Conservation (phyloP, 2,329 filamentous ascomycete genomes). For the Esteya vermicola region DNA sequence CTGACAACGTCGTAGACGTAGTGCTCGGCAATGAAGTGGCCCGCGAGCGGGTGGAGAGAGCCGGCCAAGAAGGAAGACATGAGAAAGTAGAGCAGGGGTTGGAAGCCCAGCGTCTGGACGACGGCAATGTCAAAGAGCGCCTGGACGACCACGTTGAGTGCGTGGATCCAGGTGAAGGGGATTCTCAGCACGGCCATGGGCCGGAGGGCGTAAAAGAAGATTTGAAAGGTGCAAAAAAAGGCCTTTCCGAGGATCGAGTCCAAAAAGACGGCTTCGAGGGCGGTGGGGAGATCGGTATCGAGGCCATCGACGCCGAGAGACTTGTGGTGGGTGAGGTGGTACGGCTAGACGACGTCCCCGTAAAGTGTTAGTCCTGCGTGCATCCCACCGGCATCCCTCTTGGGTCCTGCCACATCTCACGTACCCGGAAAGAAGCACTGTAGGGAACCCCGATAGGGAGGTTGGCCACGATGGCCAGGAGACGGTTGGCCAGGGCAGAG, state of each 20-base stretch:
- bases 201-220: constrained; percentile 93
- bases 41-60: constrained; percentile 83
- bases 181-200: constrained; percentile 90
- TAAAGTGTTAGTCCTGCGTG: too few relatives aligned
- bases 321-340: constrained; percentile 98
- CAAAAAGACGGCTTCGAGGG: constrained; percentile 80
- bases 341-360: constrained; percentile 46
- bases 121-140: constrained; percentile 62
- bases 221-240: constrained; percentile 99
- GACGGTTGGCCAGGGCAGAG: constrained; percentile 62
- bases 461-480: constrained; percentile 88
- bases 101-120: constrained; percentile 42
- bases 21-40: constrained; percentile 98
- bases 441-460: constrained; percentile 92
- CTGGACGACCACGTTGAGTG: constrained; percentile 68
- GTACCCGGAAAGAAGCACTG: constrained; percentile 81
- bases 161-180: constrained; percentile 73
- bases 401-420: too few relatives aligned
- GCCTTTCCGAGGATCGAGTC: constrained; percentile 92
- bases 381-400: too few relatives aligned
- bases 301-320: constrained; percentile 91
- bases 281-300: constrained; percentile 89
- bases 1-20: constrained; percentile 61
- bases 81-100: constrained; percentile 68
- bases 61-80: constrained; percentile 88